Evolutionary conservation across 768 basidiomycete species (phyloP).

Genomic region (Pisolithus microcarpus): DNA sequence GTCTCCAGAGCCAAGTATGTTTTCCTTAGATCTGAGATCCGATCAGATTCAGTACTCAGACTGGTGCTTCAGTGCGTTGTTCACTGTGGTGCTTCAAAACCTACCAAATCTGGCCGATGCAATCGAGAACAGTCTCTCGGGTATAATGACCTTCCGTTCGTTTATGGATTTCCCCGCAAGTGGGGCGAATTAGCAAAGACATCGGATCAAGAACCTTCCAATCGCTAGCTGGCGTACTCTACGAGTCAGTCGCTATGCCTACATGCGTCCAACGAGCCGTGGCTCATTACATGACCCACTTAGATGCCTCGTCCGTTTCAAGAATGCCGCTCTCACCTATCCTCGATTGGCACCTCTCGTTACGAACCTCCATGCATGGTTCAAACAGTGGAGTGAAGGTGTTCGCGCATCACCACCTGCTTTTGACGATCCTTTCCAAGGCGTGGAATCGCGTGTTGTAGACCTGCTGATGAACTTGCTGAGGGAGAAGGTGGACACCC

Average conservation of each 20-base stretch:
- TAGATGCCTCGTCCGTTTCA: constrained; percentile 54
- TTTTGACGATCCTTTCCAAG: constrained; percentile 41
- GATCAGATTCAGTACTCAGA: not conserved
- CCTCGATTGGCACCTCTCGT: constrained; percentile 39
- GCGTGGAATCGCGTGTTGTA: constrained; percentile 23
- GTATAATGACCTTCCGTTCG: constrained; percentile 25
- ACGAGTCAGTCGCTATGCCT: constrained; percentile 35
- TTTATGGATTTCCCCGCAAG: constrained; percentile 21
- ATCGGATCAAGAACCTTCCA: constrained; percentile 38
- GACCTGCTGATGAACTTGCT: constrained; percentile 29
- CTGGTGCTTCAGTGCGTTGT: constrained; percentile 33
- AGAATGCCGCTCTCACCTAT: constrained; percentile 42
- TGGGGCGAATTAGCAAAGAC: constrained; percentile 12
- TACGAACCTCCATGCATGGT: constrained; percentile 37
- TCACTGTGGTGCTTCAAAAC: constrained; percentile 39
- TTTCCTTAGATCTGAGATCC: not conserved
- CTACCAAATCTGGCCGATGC: constrained; percentile 34
- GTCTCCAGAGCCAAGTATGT: constrained; percentile 45
- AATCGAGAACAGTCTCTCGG: constrained; percentile 35
- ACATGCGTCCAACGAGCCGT: constrained; percentile 14
- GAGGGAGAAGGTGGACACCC: constrained; percentile 24
- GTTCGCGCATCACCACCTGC: constrained; percentile 30
- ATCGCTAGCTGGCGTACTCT: constrained; percentile 40
- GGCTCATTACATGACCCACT: not conserved
- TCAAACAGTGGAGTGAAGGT: constrained; percentile 39